Evolutionary conservation across 83 land plant species (phyloP).

Genomic region (Picea abies): DNA sequence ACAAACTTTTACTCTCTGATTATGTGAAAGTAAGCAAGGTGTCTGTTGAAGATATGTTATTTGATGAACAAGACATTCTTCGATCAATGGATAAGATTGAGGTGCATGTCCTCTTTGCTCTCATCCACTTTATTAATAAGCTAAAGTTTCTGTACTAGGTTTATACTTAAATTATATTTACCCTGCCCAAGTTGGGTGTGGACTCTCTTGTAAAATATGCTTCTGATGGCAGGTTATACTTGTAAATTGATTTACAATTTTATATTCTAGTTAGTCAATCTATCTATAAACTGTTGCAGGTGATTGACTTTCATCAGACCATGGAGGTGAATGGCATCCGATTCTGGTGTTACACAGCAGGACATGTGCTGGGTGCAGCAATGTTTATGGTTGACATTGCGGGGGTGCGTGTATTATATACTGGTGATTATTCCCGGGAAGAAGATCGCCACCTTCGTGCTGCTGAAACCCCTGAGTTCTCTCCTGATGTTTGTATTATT

Average conservation of each 20-base stretch:
- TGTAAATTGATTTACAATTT: neutral
- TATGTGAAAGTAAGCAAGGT: conserved; percentile 98
- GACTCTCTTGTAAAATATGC: neutral
- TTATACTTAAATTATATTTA: conserved; percentile 3
- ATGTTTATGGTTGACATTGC: too few relatives aligned
- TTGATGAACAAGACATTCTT: conserved; percentile 88
- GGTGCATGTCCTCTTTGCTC: conserved; percentile 37
- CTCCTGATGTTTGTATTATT: too few relatives aligned
- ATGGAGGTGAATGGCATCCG: too few relatives aligned
- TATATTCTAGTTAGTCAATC: neutral
- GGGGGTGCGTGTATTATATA: too few relatives aligned
- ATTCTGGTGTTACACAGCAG: too few relatives aligned
- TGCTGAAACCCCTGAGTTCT: too few relatives aligned
- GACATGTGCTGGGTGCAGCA: too few relatives aligned
- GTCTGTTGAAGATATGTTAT: conserved; percentile 98
- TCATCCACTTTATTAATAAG: neutral
- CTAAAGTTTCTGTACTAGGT: neutral
- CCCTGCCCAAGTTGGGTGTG: neutral
- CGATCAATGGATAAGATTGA: conserved; percentile 99
- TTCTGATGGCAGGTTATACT: neutral
- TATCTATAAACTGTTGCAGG: neutral
- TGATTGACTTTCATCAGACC: too few relatives aligned
- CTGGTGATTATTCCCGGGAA: too few relatives aligned
- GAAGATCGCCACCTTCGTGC: too few relatives aligned
- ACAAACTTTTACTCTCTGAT: conserved; percentile 87